These are phyloP conservation scores for Skeletonema potamos DNA, from an alignment of 108 stramenopile genomes.

Conservation along the genomic window DNA sequence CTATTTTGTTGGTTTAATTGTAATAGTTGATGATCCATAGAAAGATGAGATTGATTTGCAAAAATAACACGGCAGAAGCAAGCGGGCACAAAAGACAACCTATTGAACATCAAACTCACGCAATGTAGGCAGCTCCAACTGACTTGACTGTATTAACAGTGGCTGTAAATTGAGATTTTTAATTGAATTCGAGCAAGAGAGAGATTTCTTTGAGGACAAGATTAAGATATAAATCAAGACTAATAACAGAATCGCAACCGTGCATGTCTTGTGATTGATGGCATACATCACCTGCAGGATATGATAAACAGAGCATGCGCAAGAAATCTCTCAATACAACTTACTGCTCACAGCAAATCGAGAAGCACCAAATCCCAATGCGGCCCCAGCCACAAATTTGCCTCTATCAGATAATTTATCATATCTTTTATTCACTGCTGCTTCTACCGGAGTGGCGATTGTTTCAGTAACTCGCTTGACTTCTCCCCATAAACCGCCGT, in stretches of 20 bases:
- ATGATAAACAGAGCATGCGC: background rate
- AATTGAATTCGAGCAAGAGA: background rate
- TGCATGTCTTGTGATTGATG: background rate
- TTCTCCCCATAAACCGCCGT: conserved; percentile 33
- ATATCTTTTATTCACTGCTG: conserved; percentile 10
- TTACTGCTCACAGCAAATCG: conserved; percentile 25
- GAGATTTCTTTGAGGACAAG: background rate
- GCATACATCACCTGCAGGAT: background rate
- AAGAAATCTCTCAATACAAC: background rate
- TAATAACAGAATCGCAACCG: background rate
- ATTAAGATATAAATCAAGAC: background rate
- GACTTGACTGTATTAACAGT: conserved; percentile 32
- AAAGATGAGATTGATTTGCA: background rate
- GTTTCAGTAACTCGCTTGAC: background rate
- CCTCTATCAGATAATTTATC: conserved; percentile 27
- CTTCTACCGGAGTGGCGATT: conserved; percentile 8
- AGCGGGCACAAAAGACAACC: background rate
- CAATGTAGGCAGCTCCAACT: conserved; percentile 35
- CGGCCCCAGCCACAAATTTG: conserved; percentile 26
- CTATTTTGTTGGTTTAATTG: background rate
- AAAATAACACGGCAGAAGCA: no score
- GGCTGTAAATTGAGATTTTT: background rate
- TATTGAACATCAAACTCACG: conserved; percentile 4
- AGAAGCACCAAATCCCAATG: conserved; percentile 31
- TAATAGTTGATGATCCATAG: background rate